Percentiles rank a stretch among this genome's conserved stretches.
These are phyloP conservation scores for Xerocomus amazonicus DNA, from an alignment of 1,284 basidiomycete genomes.

Conservation along the genomic window DNA sequence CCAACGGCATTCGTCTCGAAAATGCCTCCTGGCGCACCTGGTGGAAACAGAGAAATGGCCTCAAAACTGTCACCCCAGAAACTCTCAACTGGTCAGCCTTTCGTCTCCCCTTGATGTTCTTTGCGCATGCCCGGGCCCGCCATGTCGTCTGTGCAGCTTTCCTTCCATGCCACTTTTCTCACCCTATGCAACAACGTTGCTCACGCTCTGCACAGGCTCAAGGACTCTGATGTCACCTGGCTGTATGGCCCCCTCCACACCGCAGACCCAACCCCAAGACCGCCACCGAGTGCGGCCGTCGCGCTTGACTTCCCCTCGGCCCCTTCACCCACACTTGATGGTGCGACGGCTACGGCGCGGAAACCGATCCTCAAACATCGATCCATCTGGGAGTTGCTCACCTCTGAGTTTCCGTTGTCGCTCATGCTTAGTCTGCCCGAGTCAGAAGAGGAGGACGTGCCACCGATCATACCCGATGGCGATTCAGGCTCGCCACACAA, in stretches of 20 bases:
- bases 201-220: constrained; percentile 66
- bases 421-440: constrained; percentile 53
- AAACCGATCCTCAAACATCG: constrained; percentile 98
- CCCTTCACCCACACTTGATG: constrained; percentile 33
- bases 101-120: background rate
- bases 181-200: background rate
- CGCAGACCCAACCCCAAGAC: constrained; percentile 56
- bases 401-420: constrained; percentile 56
- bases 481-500: constrained; percentile 8
- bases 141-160: background rate
- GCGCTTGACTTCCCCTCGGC: constrained; percentile 35
- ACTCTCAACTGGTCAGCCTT: constrained; percentile 92
- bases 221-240: constrained; percentile 99
- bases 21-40: constrained; percentile 99
- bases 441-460: constrained; percentile 31
- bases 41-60: constrained; percentile 98
- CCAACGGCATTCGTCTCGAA: constrained; percentile 92
- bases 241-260: constrained; percentile 96
- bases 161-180: background rate
- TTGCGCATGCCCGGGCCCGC: no score
- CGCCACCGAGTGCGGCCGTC: constrained; percentile 26
- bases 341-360: constrained; percentile 36
- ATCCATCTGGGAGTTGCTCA: constrained; percentile 87
- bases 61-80: constrained; percentile 94
- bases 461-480: constrained; percentile 21